A percentile compares a stretch with the other conserved stretches of the same genome.
Evolutionary conservation across 306 rosid genomes (phyloP).

Genomic region (Biancaea sappan): DNA sequence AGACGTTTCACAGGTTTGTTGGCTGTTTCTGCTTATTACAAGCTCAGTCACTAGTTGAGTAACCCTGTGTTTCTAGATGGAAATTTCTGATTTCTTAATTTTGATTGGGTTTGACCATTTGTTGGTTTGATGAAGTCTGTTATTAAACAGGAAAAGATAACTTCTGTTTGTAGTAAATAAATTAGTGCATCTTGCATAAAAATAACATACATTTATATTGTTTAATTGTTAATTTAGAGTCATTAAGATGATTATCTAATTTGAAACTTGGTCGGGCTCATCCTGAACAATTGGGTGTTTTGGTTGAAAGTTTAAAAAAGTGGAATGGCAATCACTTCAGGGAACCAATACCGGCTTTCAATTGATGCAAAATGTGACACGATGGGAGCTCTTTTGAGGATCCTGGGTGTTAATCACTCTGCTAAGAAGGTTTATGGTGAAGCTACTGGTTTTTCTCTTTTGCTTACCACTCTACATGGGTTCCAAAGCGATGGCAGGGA

Average conservation of each 20-base stretch:
- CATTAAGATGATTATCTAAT: constrained; percentile 30
- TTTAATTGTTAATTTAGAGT: constrained; percentile 35
- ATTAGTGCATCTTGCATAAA: constrained; percentile 27
- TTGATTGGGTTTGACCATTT: constrained; percentile 24
- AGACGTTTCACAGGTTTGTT: constrained; percentile 82
- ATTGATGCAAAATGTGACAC: constrained; percentile 92
- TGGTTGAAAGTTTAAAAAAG: constrained; percentile 94
- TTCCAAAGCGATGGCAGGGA: constrained; percentile 78
- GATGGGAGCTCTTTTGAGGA: constrained; percentile 91
- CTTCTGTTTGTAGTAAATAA: constrained; percentile 23
- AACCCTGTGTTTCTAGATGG: neutral
- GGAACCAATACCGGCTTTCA: constrained; percentile 82
- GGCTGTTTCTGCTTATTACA: constrained; percentile 3
- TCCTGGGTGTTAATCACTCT: constrained; percentile 76
- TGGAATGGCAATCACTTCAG: constrained; percentile 88
- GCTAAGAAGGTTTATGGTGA: constrained; percentile 94
- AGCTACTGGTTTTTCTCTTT: constrained; percentile 96
- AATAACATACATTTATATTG: neutral
- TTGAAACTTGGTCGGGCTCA: constrained; percentile 67
- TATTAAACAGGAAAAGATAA: constrained; percentile 15
- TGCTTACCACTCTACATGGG: constrained; percentile 92
- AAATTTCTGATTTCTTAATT: constrained; percentile 9
- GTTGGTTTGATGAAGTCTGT: neutral
- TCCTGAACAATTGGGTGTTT: constrained; percentile 84
- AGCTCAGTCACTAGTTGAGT: neutral